Base-by-base conservation (phyloP, 768 basidiomycete genomes). In the Tricholoma saponaceum region DNA sequence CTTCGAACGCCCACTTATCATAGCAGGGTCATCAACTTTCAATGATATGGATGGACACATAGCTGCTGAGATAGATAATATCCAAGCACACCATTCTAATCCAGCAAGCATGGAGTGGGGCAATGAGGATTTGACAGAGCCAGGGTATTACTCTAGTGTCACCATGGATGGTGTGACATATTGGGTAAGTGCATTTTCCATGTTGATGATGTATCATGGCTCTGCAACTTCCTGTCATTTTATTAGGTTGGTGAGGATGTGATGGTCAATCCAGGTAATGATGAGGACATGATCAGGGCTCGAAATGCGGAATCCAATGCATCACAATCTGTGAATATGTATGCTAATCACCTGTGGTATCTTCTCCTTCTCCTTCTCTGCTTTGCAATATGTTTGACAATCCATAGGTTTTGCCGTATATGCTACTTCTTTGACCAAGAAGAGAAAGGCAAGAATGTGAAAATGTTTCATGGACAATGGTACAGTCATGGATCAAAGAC, bases 391-490 rank as follows among this genome's bases (percentile, higher is more conserved):
- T 55, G 18, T 30, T 46, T 39, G 13, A 30, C 49, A 25, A n/a
- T 47, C 8, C 0, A 4, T 43, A 91, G 89, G 89, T 91, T 91
- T 63, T 82, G 82, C 51, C 78, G 74, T n/a, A 86, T 90, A 41
- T 76, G 75, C 3, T 87, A 85, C 61, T 80, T 91, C 56, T 86
- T 79, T 58, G 80, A 85, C 53, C 67, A 73, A 5, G 55, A 65
- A 7, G 39, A 55, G 14, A 58, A 61, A 26, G 58, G 55, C 46
- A 57, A 58, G 55, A 64, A 62, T 9, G 62, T 62, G 54, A 85
- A 83, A 64, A 78, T 75, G 71, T 84, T 87, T 55, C 89, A 91
- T 67, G 87, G 79, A 0, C 85, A 87, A 56, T 91, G 89, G 89
- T 77, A 83, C 56, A 71, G 74, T 7, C 89, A 89, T 71, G 84